These are phyloP conservation scores for Saturnispora sanitii DNA, from an alignment of 805 yeast genomes.

Conservation along the genomic window DNA sequence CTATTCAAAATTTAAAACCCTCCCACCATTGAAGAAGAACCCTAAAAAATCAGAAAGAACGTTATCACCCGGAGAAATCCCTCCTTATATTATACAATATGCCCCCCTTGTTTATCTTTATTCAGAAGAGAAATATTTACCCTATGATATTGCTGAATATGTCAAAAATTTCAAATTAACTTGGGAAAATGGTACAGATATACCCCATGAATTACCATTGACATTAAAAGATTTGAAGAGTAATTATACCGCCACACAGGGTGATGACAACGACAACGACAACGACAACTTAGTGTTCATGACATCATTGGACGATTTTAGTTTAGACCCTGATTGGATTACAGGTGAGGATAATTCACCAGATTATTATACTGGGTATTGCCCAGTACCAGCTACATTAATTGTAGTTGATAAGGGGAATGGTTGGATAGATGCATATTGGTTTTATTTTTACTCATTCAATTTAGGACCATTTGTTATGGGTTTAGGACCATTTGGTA, in stretches of 20 bases:
- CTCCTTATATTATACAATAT: constrained; percentile 50
- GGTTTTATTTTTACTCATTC: constrained; percentile 94
- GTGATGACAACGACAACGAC: not conserved
- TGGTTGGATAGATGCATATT: constrained; percentile 90
- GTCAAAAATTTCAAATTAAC: constrained; percentile 57
- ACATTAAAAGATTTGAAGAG: constrained; percentile 27
- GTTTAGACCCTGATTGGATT: constrained; percentile 70
- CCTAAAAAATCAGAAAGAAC: constrained; percentile 30
- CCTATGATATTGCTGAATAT: constrained; percentile 67
- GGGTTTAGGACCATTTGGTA: constrained; percentile 97
- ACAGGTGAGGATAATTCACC: constrained; percentile 67
- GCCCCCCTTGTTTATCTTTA: constrained; percentile 79
- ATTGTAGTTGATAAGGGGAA: constrained; percentile 87
- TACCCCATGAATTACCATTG: constrained; percentile 18
- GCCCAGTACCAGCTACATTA: constrained; percentile 70
- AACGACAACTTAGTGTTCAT: constrained; percentile 37
- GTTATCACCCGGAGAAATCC: constrained; percentile 45
- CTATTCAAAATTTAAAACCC: constrained; percentile 14
- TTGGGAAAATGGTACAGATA: constrained; percentile 37
- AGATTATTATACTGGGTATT: constrained; percentile 57
- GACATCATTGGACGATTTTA: constrained; percentile 64
- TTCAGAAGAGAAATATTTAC: constrained; percentile 79
- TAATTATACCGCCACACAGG: constrained; percentile 23
- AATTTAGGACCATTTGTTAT: constrained; percentile 93
- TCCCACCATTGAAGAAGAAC: constrained; percentile 30